Evolutionary conservation across 495 filamentous ascomycete genomes (phyloP), one percentile per base, ranked within the genome.

Genomic region (Neurospora africana): DNA sequence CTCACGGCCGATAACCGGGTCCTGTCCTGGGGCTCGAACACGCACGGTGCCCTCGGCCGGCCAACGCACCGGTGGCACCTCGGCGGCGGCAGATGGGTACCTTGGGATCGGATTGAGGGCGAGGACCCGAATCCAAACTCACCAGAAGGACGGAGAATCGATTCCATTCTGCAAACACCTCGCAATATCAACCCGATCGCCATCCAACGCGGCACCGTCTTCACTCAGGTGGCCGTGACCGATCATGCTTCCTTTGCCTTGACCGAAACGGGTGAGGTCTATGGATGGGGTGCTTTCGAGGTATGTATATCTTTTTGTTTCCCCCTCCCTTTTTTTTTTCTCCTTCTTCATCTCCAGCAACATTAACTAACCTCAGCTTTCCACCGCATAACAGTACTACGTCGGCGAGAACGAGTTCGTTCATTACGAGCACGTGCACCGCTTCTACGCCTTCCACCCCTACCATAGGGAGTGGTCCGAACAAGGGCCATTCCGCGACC

Each of bases 21-120:
- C 68, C 81, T 89, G 40, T 90, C 89, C 3, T 93, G 91, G 91
- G 91, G 91, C 72, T 89, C 91, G 71, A 93, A 92, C 74, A 88
- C 91, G 73, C 84, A 90, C 71, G 86, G 87, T 65, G 89, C 89
- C 35, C 83, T 93, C 19, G 91, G 91, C 13, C 85, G 91, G 41
- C 83, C 87, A 72, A 90, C 90, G 10, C 5, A 13, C 11, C 0
- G 3, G 21, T 13, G 11, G 10, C 5, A 15, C 21, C 21, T 53
- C 21, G 5, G 1, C 5, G 11, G 27, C 47, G 47, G 47, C 47
- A 53, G 21, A 5, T 53, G 47, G 47, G 47, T 53, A 13, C 0
- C 2, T 27, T 27, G 11, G 21, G 0, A 15, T 23, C 10, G 5
- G 21, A 21, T 27, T 27, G 21, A 53, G 11, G 1, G 2, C 21